Evolutionary conservation across 2,329 filamentous ascomycete species (phyloP).

Genomic region (Fusarium foetens): DNA sequence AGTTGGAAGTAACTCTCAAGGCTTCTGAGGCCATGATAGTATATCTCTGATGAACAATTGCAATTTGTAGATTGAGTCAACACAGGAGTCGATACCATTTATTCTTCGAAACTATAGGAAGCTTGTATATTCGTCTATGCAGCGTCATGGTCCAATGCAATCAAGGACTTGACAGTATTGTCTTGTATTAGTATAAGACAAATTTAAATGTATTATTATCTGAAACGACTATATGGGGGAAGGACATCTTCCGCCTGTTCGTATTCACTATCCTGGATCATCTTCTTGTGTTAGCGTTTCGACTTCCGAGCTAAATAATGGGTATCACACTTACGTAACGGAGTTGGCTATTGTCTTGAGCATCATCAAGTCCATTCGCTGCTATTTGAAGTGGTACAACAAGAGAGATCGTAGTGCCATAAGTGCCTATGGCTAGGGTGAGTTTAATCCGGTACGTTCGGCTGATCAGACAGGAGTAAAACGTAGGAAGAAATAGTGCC

Average conservation of each 20-base stretch:
- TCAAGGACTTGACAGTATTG: no score
- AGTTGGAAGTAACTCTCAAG: not conserved
- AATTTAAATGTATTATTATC: no score
- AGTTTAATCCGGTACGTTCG: not conserved
- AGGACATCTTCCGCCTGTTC: not conserved
- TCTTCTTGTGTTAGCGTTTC: not conserved
- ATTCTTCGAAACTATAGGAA: fast-evolving
- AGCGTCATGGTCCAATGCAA: no score
- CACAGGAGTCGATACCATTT: no score
- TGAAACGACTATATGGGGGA: not conserved
- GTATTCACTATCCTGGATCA: not conserved
- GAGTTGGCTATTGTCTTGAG: not conserved
- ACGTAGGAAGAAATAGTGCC: not conserved
- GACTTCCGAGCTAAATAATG: fast-evolving
- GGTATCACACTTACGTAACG: not conserved
- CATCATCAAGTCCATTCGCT: not conserved
- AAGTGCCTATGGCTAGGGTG: not conserved
- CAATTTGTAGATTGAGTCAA: not conserved
- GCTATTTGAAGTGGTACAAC: conserved; percentile 1
- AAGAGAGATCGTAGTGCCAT: not conserved
- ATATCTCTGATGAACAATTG: not conserved
- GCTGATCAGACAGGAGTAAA: conserved; percentile 10
- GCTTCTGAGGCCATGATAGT: not conserved
- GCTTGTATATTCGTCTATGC: no score
- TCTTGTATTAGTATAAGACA: no score